Evolutionary conservation across 1,284 basidiomycete species (phyloP), one percentile per base, ranked within the genome.

Genomic region (Phlebopus sp.): DNA sequence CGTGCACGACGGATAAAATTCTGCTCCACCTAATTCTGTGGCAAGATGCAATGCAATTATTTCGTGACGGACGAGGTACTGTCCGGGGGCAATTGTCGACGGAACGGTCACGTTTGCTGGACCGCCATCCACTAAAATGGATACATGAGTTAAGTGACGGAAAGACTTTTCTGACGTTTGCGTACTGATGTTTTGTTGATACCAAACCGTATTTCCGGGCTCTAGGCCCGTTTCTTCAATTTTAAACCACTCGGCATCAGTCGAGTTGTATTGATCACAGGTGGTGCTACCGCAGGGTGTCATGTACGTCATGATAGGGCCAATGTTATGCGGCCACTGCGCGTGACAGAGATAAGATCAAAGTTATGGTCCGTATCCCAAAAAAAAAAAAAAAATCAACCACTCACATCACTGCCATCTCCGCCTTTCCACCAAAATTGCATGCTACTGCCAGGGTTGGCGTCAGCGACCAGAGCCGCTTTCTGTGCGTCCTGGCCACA

Each of bases 261-360:
- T 68, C 2, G 76, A 58, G 56, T 87, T 71, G 63, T 81, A 86
- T 52, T 81, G 66, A 59, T 77, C 73, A 66, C 86, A 87, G 2
- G 77, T 68, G 0, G 70, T 69, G 19, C 67, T 60, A 2, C 77
- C 79, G 55, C 85, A 88, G 11, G 75, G 71, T 0, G 84, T 76
- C 75, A 90, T 75, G 61, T 90, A 90, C 32, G 81, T 84, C 66
- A 88, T 70, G 59, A 89, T 66, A 2, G 86, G 86, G 4, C 86
- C 86, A 10, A 71, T 81, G 49, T 85, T 73, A 57, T 90, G 86
- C 2, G 81, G 80, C 86, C 84, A 87, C 82, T 86, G 45, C 32
- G 18, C 39, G 5, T 15, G n/a, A n/a, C 35, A 30, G 37, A 25
- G 48, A 11, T 36, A 15, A 47, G 30, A 29, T 47, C 38, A 47